Evolutionary conservation across 2,329 filamentous ascomycete genomes (phyloP), one percentile per base, ranked within the genome.

Genomic region (Pestalotiopsis sp.): DNA sequence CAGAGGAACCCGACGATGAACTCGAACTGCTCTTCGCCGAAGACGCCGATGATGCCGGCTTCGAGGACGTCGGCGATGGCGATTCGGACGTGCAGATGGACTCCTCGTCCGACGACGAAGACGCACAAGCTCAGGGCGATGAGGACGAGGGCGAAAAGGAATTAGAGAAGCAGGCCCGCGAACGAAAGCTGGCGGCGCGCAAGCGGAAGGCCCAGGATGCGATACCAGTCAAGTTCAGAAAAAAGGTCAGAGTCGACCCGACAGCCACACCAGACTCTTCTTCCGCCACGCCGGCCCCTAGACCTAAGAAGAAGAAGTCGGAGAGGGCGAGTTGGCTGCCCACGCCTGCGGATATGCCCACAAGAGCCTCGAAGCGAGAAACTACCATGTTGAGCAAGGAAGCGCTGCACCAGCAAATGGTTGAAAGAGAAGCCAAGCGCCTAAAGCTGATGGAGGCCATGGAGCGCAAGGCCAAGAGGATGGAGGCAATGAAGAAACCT

Each of bases 91-190:
- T 93, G 73, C 91, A 93, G 61, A 91, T 98, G 84, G 94, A 97
- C 75, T 95, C 92, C 14, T 97, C 93, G 0, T 93, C 90, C 0
- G 92, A 93, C 72, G 92, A 94, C 61, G 93, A 96, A 63, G 93
- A 97, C 70, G 91, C 94, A 69, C 90, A 89, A 80, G 84, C 90
- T 65, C 85, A 91, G 69, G 80, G 77, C 36, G 87, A 96, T 72
- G 93, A 97, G 57, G 80, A 96, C 4, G 93, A 93, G 68, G 96
- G 96, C 41, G 96, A 99, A 81, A 92, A 91, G 75, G 94, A 97
- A 80, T 80, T 99, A 67, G 90, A 96, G 80, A 91, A 89, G 72
- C 89, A 92, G 74, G 93, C 92, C 69, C 91, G 90, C 73, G 89
- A 88, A 69, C 91, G 92, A 74, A 88, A 85, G 74, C 80, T 86